phyloP scores from a whole-genome alignment of 2,329 filamentous ascomycete genomes.

The Cytospora leucostoma region DNA sequence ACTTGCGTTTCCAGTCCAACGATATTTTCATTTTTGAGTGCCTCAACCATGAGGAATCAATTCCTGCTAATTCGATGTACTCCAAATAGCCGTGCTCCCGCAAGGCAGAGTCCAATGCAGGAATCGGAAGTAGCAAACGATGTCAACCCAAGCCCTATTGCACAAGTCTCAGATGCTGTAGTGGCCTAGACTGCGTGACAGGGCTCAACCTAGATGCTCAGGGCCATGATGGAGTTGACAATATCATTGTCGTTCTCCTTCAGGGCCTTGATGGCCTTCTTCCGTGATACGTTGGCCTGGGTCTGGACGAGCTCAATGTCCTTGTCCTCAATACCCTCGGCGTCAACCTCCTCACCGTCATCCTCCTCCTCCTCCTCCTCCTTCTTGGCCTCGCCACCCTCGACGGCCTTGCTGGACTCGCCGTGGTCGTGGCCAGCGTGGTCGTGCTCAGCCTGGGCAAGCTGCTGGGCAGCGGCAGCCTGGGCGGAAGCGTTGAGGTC shows the following conservation, averaged over 20 bases:
- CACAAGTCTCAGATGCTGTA: slow-evolving; percentile 4
- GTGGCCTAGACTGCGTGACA: background rate
- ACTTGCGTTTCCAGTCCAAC: background rate
- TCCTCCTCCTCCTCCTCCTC: slow-evolving; percentile 84
- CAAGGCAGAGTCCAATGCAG: slow-evolving; percentile 17
- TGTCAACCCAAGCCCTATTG: slow-evolving; percentile 10
- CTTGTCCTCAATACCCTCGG: slow-evolving; percentile 93
- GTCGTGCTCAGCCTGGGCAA: slow-evolving; percentile 71
- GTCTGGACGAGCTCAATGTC: slow-evolving; percentile 99
- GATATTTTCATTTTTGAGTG: slow-evolving; percentile 24
- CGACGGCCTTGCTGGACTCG: slow-evolving; percentile 64
- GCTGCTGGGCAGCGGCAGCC: slow-evolving; percentile 92
- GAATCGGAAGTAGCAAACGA: slow-evolving; percentile 20
- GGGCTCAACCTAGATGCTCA: slow-evolving; percentile 67
- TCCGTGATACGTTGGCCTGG: slow-evolving; percentile 93
- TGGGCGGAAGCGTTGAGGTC: slow-evolving; percentile 98
- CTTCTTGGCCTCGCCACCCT: slow-evolving; percentile 68
- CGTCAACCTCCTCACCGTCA: slow-evolving; percentile 93
- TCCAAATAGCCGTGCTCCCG: slow-evolving; percentile 13
- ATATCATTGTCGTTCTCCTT: slow-evolving; percentile 99
- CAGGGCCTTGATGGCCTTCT: slow-evolving; percentile 98
- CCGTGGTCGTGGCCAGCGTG: slow-evolving; percentile 72
- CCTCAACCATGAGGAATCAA: slow-evolving; percentile 14
- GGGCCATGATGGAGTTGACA: slow-evolving; percentile 99
- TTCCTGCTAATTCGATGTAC: slow-evolving; percentile 19